Percentiles rank a stretch among this genome's conserved stretches.
Evolutionary conservation across 1,139 yeast species (phyloP).

Genomic region (Geotrichum reessii): DNA sequence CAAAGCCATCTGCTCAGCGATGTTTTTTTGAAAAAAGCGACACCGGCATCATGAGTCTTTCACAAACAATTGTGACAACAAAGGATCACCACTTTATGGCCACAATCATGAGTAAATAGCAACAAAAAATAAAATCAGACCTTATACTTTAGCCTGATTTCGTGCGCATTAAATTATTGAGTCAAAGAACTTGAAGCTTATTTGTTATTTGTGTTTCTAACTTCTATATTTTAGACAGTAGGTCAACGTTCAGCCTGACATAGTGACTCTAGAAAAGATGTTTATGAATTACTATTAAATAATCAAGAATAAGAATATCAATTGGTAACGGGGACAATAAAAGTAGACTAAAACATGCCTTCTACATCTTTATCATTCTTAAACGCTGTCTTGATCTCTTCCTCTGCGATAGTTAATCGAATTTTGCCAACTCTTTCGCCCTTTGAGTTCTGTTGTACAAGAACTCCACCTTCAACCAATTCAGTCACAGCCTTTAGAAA

Average conservation of each 20-base stretch:
- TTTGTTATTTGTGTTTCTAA: background rate
- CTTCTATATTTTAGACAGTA: background rate
- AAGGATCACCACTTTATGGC: background rate
- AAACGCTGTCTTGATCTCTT: constrained; percentile 57
- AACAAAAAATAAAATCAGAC: background rate
- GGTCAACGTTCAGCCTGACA: background rate
- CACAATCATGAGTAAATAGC: background rate
- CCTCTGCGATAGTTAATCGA: constrained; percentile 62
- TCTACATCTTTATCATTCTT: constrained; percentile 47
- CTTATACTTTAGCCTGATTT: background rate
- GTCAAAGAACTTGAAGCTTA: background rate
- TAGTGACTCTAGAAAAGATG: background rate
- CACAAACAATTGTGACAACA: background rate
- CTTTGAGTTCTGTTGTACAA: constrained; percentile 58
- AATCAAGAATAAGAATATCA: background rate
- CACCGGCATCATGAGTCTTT: background rate
- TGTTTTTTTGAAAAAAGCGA: background rate
- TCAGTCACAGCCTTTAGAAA: constrained; percentile 56
- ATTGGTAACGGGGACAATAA: background rate
- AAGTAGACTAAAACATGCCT: constrained; percentile 31
- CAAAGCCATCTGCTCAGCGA: background rate
- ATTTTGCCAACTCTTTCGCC: constrained; percentile 64
- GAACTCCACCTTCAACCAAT: constrained; percentile 69
- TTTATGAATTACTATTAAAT: background rate
- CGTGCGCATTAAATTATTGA: background rate